A percentile compares a stretch with the other conserved stretches of the same genome.
phyloP scores from a whole-genome alignment of 352 stramenopile genomes.

The Phytophthora crassamura region DNA sequence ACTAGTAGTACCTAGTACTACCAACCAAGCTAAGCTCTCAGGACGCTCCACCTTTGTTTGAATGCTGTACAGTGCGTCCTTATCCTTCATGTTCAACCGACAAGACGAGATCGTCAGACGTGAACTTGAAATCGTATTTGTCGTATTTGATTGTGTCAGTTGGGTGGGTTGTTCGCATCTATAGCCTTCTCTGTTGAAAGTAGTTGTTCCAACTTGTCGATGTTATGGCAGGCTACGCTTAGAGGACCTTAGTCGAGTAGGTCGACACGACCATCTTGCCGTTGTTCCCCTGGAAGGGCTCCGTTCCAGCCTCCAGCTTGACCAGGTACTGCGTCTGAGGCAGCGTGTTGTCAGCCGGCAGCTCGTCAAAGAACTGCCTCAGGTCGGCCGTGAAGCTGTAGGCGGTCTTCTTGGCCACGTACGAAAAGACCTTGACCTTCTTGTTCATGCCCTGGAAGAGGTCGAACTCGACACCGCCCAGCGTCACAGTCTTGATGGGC shows the following conservation, averaged over 20 bases:
- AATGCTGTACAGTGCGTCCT: neutral
- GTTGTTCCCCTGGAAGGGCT: slow-evolving; percentile 43
- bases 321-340: slow-evolving; percentile 33
- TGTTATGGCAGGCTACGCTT: neutral
- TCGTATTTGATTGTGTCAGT: too few species aligned
- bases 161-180: neutral
- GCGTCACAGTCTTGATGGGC: slow-evolving; percentile 30
- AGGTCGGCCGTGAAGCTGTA: slow-evolving; percentile 36
- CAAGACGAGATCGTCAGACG: slow-evolving; percentile 13
- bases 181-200: too few species aligned
- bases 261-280: slow-evolving; percentile 33
- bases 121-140: slow-evolving; percentile 16
- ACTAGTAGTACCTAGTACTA: too few species aligned
- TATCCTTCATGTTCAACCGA: too few species aligned
- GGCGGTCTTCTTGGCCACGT: slow-evolving; percentile 33
- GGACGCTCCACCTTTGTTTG: too few species aligned
- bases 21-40: too few species aligned
- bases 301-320: slow-evolving; percentile 39
- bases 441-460: slow-evolving; percentile 46
- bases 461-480: slow-evolving; percentile 35
- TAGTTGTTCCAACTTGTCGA: too few species aligned
- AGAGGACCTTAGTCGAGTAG: slow-evolving; percentile 32
- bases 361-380: slow-evolving; percentile 40
- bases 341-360: slow-evolving; percentile 35
- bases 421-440: slow-evolving; percentile 46